These are phyloP conservation scores for Quercus phellos DNA, from an alignment of 331 rosid genomes.

Conservation along the genomic window DNA sequence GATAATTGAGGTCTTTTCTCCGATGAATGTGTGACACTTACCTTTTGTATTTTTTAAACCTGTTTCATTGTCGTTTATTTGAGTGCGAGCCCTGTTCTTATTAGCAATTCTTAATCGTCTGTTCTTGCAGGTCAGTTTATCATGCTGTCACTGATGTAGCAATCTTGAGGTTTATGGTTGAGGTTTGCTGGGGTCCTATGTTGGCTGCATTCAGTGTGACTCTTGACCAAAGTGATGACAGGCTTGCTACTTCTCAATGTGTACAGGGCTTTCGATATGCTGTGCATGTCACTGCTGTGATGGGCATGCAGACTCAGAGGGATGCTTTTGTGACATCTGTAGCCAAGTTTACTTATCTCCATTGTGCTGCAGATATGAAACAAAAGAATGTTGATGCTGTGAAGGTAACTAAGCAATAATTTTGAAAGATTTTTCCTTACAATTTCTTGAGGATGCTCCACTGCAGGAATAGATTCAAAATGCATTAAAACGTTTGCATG, in stretches of 20 bases:
- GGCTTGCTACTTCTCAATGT: slow-evolving; percentile 85
- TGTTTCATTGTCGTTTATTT: neutral
- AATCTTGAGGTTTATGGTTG: slow-evolving; percentile 96
- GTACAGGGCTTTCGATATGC: slow-evolving; percentile 90
- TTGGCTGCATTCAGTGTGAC: slow-evolving; percentile 98
- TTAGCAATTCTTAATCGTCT: slow-evolving; percentile 23
- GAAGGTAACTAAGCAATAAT: slow-evolving; percentile 53
- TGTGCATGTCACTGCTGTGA: slow-evolving; percentile 86
- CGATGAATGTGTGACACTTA: neutral
- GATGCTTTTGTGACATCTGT: slow-evolving; percentile 97
- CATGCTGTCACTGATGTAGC: slow-evolving; percentile 91
- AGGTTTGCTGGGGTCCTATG: slow-evolving; percentile 99
- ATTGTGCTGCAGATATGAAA: slow-evolving; percentile 97
- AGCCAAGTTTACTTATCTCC: slow-evolving; percentile 95
- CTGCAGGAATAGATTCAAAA: slow-evolving; percentile 1
- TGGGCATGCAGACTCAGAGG: slow-evolving; percentile 99
- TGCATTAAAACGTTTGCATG: slow-evolving; percentile 7
- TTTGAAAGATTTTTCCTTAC: neutral
- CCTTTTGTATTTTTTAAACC: slow-evolving; percentile 2
- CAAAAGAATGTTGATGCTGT: slow-evolving; percentile 99
- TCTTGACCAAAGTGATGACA: slow-evolving; percentile 96
- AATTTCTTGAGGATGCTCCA: neutral
- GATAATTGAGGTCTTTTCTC: neutral
- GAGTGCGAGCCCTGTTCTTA: neutral
- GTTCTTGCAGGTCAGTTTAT: slow-evolving; percentile 72